Percentiles rank a stretch among this genome's conserved stretches.
These are phyloP conservation scores for Podospora pseudoanserina DNA, from an alignment of 495 filamentous ascomycete species.

Conservation along the genomic window DNA sequence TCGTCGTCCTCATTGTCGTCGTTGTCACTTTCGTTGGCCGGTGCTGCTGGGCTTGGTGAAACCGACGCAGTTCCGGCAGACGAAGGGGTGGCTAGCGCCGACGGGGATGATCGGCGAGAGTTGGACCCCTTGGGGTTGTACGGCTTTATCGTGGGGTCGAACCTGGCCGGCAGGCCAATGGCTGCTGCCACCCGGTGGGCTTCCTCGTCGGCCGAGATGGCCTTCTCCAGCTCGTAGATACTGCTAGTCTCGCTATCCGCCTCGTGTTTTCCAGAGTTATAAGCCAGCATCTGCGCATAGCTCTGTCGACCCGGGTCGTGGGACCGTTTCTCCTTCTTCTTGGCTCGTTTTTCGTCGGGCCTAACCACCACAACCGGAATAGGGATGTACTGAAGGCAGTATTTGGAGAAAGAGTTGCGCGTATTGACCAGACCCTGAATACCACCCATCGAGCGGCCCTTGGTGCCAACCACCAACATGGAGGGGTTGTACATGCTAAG, in stretches of 20 bases:
- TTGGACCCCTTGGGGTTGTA: conserved; percentile 20
- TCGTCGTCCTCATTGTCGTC: conserved; percentile 40
- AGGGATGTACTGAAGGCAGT: conserved; percentile 92
- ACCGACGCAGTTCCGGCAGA: conserved; percentile 19
- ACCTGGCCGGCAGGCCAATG: conserved; percentile 58
- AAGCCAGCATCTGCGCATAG: conserved; percentile 76
- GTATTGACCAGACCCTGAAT: conserved; percentile 82
- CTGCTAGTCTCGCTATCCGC: conserved; percentile 46
- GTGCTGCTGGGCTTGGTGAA: conserved; percentile 21
- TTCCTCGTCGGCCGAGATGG: conserved; percentile 56
- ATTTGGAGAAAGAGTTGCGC: conserved; percentile 87
- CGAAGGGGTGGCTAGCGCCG: conserved; percentile 24
- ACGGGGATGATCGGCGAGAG: conserved; percentile 32
- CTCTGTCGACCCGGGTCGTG: conserved; percentile 72
- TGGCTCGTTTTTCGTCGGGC: conserved; percentile 81
- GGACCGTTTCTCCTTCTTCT: conserved; percentile 85
- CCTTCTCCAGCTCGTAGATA: conserved; percentile 45
- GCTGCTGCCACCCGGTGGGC: conserved; percentile 68
- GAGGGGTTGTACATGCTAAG: conserved; percentile 93
- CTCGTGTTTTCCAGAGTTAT: conserved; percentile 57
- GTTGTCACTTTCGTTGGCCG: conserved; percentile 38
- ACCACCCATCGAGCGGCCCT: conserved; percentile 80
- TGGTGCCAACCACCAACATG: conserved; percentile 91
- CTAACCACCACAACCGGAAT: conserved; percentile 97
- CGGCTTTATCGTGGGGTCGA: conserved; percentile 54